Evolutionary conservation across 257 asterid species (phyloP).

Genomic region (Fraxinus cuspidata): DNA sequence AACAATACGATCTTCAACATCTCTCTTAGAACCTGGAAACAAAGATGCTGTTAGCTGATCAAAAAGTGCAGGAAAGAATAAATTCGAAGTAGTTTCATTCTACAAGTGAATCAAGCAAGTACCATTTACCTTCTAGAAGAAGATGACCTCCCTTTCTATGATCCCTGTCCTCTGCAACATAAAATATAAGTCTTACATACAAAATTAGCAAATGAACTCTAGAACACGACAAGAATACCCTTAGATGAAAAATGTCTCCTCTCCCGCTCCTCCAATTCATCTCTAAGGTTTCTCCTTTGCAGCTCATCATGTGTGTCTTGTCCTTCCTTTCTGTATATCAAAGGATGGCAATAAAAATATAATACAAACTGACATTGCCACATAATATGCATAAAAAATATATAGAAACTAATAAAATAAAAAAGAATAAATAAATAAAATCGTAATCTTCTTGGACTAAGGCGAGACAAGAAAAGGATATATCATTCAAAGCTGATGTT

Average conservation of each 20-base stretch:
- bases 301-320: slow-evolving; percentile 85
- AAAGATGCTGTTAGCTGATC: background rate
- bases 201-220: background rate
- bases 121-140: slow-evolving; percentile 75
- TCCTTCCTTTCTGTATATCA: slow-evolving; percentile 63
- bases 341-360: slow-evolving; percentile 7
- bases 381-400: background rate
- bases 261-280: slow-evolving; percentile 82
- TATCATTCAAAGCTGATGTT: background rate
- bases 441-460: background rate
- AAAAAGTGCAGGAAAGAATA: background rate
- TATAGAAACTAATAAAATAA: background rate
- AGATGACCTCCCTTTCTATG: slow-evolving; percentile 80
- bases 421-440: background rate
- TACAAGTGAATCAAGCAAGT: slow-evolving; percentile 1
- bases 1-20: slow-evolving; percentile 68
- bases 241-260: slow-evolving; percentile 73
- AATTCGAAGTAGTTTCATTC: background rate
- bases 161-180: slow-evolving; percentile 80
- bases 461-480: background rate
- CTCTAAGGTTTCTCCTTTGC: slow-evolving; percentile 70
- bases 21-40: slow-evolving; percentile 69
- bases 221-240: slow-evolving; percentile 32
- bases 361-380: background rate
- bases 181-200: background rate